phyloP scores from a whole-genome alignment of 441 rosid species.

The Arabidopsis lyrata region DNA sequence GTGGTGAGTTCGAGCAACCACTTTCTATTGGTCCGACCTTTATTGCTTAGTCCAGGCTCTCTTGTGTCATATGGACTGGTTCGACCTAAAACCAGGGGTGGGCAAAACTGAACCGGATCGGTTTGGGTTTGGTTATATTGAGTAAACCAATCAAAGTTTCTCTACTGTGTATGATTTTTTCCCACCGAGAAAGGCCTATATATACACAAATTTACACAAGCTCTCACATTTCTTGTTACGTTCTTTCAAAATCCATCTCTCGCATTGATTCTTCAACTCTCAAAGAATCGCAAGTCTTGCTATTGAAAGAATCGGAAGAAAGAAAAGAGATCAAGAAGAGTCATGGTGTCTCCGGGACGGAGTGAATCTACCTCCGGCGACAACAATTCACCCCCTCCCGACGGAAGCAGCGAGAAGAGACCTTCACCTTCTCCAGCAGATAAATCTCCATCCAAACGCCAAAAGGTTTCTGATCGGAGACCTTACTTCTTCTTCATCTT shows the following conservation, averaged over 20 bases:
- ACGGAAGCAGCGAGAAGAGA: constrained; percentile 26
- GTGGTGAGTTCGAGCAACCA: constrained; percentile 18
- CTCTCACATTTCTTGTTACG: neutral
- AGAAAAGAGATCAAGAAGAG: constrained; percentile 20
- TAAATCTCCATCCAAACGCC: constrained; percentile 56
- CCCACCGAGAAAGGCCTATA: constrained; percentile 32
- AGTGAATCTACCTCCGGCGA: constrained; percentile 59
- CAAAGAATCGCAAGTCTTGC: constrained; percentile 7
- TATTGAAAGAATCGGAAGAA: constrained; percentile 3
- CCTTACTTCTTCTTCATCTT: neutral
- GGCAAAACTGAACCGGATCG: neutral
- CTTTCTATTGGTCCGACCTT: neutral
- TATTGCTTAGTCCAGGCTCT: neutral
- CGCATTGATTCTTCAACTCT: constrained; percentile 22
- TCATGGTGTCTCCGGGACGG: constrained; percentile 84
- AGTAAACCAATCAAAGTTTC: no score
- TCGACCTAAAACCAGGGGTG: constrained; percentile 1
- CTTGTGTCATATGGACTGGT: neutral
- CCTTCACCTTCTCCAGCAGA: constrained; percentile 43
- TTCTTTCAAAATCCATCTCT: neutral
- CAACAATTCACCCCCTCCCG: constrained; percentile 56
- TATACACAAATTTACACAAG: neutral
- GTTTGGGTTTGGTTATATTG: neutral
- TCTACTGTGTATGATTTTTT: neutral
- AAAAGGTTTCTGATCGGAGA: constrained; percentile 54